phyloP scores from a whole-genome alignment of 2,329 filamentous ascomycete species.

The Ophiostoma novo-ulmi region DNA sequence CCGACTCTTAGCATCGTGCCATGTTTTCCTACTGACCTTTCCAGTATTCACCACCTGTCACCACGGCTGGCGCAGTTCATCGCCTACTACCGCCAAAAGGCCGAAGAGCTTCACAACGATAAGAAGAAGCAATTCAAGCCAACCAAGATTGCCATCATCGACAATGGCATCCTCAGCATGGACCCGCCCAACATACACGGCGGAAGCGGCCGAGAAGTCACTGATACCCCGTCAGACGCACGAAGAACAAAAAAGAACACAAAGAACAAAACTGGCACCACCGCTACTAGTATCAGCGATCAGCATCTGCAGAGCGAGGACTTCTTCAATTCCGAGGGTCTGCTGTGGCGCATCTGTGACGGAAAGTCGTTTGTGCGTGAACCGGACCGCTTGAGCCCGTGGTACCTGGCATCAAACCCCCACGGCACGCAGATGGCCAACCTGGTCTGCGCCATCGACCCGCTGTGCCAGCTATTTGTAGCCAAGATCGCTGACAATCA shows the following conservation, averaged over 20 bases:
- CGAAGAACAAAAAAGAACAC: not conserved
- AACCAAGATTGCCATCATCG: conserved; percentile 2
- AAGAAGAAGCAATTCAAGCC: not conserved
- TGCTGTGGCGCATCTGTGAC: not conserved
- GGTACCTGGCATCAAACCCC: not conserved
- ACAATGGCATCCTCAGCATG: not conserved
- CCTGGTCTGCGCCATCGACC: not conserved
- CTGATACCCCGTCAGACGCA: not conserved
- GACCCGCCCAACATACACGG: not conserved
- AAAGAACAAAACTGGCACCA: not conserved
- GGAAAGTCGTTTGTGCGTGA: not conserved
- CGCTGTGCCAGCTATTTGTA: not conserved
- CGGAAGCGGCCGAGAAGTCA: not conserved
- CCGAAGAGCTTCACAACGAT: not conserved
- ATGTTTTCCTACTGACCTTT: not conserved
- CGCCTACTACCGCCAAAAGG: not conserved
- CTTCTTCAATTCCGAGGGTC: not conserved
- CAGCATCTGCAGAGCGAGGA: not conserved
- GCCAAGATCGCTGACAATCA: not conserved
- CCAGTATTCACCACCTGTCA: not conserved
- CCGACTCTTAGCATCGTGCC: not conserved
- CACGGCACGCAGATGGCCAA: not conserved
- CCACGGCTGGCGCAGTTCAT: not conserved
- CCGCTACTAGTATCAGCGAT: not conserved
- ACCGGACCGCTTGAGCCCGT: not conserved